These are phyloP conservation scores for Penicillium steckii DNA, from an alignment of 495 filamentous ascomycete species.

Conservation along the genomic window DNA sequence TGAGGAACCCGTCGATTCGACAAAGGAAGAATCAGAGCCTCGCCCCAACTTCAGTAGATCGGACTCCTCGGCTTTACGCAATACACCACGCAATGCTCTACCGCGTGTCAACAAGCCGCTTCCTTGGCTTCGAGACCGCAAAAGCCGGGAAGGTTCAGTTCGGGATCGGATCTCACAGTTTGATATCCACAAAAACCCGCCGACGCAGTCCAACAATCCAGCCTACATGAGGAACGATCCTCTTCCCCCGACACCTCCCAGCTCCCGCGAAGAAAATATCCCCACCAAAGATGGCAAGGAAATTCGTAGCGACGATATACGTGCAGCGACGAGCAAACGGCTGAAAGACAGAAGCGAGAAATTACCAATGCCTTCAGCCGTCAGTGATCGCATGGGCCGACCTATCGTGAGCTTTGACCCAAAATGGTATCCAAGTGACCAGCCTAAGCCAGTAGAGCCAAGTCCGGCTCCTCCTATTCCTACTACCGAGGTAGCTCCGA, in stretches of 20 bases:
- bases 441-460: conserved; percentile 22
- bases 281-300: conserved; percentile 72
- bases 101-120: conserved; percentile 50
- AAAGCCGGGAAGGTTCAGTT: conserved; percentile 38
- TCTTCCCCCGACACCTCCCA: conserved; percentile 28
- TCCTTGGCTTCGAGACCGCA: conserved; percentile 30
- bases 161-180: conserved; percentile 57
- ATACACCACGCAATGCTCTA: conserved; percentile 57
- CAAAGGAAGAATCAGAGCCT: conserved; percentile 27
- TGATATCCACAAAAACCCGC: conserved; percentile 77
- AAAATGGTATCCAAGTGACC: conserved; percentile 67
- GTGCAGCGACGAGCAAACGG: conserved; percentile 85
- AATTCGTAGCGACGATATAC: conserved; percentile 81
- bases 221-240: conserved; percentile 65
- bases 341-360: conserved; percentile 81
- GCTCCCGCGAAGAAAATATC: conserved; percentile 22
- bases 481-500: conserved; percentile 35
- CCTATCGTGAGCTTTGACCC: conserved; percentile 92
- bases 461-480: conserved; percentile 39
- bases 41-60: conserved; percentile 34
- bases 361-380: conserved; percentile 78
- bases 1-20: conserved; percentile 67
- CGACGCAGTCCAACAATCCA: conserved; percentile 71
- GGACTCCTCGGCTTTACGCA: conserved; percentile 51
- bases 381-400: conserved; percentile 79